Evolutionary conservation across 2,329 filamentous ascomycete genomes (phyloP).

Genomic region (Paracamarosporium sp.): DNA sequence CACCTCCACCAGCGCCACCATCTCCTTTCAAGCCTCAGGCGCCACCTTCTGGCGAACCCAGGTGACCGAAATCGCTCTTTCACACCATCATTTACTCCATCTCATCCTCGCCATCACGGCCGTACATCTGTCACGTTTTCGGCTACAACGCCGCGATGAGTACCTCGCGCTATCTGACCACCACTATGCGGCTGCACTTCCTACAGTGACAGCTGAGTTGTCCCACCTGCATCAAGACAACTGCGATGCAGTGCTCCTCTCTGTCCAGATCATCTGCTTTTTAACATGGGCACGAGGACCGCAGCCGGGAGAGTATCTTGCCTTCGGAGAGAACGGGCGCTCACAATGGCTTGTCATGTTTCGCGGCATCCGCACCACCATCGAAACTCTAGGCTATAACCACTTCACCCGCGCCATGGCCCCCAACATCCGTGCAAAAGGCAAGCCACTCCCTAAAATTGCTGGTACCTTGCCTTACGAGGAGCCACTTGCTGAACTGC

Average conservation of each 20-base stretch:
- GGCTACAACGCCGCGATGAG: slow-evolving; percentile 21
- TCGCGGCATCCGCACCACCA: slow-evolving; percentile 33
- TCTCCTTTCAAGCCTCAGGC: slow-evolving; percentile 24
- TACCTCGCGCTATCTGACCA: slow-evolving; percentile 26
- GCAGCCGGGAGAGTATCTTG: slow-evolving; percentile 35
- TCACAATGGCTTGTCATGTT: slow-evolving; percentile 43
- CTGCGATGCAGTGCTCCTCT: slow-evolving; percentile 30
- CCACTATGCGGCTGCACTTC: slow-evolving; percentile 31
- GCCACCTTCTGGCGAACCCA: slow-evolving; percentile 20
- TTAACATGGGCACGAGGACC: slow-evolving; percentile 32
- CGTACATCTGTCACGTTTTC: slow-evolving; percentile 29
- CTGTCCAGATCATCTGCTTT: slow-evolving; percentile 34
- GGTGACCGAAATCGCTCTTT: slow-evolving; percentile 27
- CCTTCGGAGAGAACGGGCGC: slow-evolving; percentile 29
- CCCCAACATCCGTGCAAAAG: slow-evolving; percentile 11
- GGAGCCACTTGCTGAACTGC: slow-evolving; percentile 24
- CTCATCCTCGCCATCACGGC: slow-evolving; percentile 34
- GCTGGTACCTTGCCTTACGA: slow-evolving; percentile 22
- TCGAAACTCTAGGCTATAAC: slow-evolving; percentile 11
- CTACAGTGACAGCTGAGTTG: slow-evolving; percentile 26
- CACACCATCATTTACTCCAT: slow-evolving; percentile 25
- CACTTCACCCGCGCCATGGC: slow-evolving; percentile 16
- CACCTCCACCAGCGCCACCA: slow-evolving; percentile 30
- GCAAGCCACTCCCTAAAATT: slow-evolving; percentile 17
- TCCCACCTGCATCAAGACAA: slow-evolving; percentile 24